Percentiles rank a stretch among this genome's conserved stretches.
These are phyloP conservation scores for Cudoniella acicularis DNA, from an alignment of 495 filamentous ascomycete genomes.

Conservation along the genomic window DNA sequence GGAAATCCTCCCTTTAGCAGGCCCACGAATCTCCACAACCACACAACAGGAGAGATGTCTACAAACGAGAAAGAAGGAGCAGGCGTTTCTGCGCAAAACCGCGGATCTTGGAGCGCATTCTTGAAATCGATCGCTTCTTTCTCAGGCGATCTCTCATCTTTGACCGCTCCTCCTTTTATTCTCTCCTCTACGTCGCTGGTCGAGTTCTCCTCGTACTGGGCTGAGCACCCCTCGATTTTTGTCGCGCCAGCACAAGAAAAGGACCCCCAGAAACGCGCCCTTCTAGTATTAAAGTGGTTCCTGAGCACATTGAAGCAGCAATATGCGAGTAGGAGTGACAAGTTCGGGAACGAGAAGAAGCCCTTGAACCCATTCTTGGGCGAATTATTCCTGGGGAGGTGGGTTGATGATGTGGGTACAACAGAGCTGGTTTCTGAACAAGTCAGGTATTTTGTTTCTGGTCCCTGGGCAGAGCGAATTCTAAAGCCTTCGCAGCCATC, in stretches of 20 bases:
- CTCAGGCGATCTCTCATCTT: conserved; percentile 88
- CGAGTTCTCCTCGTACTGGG: conserved; percentile 98
- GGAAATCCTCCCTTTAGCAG: neutral
- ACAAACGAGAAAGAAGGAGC: conserved; percentile 25
- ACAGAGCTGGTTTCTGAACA: conserved; percentile 73
- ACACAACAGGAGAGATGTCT: conserved; percentile 8
- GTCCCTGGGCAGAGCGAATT: neutral
- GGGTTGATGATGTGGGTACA: conserved; percentile 60
- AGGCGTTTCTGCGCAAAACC: conserved; percentile 25
- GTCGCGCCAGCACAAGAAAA: conserved; percentile 80
- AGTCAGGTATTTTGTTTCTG: conserved; percentile 55
- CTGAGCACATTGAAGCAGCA: conserved; percentile 94
- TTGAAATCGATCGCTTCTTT: conserved; percentile 84
- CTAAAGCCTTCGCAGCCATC: conserved; percentile 85
- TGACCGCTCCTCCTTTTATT: conserved; percentile 97
- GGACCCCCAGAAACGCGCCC: conserved; percentile 81
- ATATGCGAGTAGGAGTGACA: conserved; percentile 72
- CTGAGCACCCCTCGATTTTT: conserved; percentile 86
- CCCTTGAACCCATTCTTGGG: conserved; percentile 91
- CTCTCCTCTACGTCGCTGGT: conserved; percentile 87
- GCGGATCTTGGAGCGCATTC: conserved; percentile 27
- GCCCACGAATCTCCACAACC: neutral
- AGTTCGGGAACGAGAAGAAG: conserved; percentile 96
- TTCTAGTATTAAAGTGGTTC: conserved; percentile 97
- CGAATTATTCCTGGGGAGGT: conserved; percentile 80